These are phyloP conservation scores for Colletotrichum phormii DNA, from an alignment of 2,329 filamentous ascomycete species.

Conservation along the genomic window DNA sequence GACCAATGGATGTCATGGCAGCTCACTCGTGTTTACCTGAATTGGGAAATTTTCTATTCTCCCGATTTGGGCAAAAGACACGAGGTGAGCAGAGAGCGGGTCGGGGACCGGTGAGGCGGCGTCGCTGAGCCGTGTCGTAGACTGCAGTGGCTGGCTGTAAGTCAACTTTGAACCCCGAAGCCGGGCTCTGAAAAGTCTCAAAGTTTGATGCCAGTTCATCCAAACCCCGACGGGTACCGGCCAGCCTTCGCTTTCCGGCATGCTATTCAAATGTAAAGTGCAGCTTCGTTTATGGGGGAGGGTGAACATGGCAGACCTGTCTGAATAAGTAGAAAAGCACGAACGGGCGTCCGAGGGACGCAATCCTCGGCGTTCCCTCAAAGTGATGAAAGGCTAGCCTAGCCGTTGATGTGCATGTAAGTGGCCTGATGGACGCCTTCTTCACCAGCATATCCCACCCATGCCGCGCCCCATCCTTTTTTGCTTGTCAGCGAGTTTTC, in stretches of 20 bases:
- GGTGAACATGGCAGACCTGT: neutral
- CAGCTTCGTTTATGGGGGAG: neutral
- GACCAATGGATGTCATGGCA: constrained; percentile 29
- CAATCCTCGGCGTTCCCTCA: neutral
- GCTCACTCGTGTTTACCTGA: neutral
- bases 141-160: neutral
- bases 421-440: constrained; percentile 20
- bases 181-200: neutral
- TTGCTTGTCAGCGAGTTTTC: constrained; percentile 26
- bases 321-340: neutral
- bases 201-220: neutral
- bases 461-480: neutral
- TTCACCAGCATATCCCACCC: constrained; percentile 12
- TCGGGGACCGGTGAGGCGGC: neutral
- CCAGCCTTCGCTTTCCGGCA: neutral
- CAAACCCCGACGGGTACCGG: constrained; percentile 15
- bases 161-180: neutral
- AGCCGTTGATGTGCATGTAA: constrained; percentile 18
- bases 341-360: neutral
- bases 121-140: neutral
- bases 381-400: neutral
- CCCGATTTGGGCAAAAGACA: constrained; percentile 25
- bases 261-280: neutral
- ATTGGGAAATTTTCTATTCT: neutral
- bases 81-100: constrained; percentile 1